Evolutionary conservation across 306 rosid genomes (phyloP), one percentile per base, ranked within the genome.

Genomic region (Cercis canadensis): DNA sequence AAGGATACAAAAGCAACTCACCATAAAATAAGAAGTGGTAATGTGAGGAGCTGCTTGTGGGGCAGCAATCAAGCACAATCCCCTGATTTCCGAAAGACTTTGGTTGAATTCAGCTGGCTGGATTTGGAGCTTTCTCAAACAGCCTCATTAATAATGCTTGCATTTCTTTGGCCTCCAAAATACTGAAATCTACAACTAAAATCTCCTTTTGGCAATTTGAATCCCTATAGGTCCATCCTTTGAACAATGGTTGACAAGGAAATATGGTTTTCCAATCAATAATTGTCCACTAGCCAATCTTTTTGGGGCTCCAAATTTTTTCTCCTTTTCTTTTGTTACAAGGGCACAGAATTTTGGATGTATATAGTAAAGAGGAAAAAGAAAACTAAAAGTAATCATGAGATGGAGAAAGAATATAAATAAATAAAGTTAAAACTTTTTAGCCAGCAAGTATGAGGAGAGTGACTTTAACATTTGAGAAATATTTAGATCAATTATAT

Each of bases 41-140:
- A 81, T 40, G 73, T 66, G 41, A 60, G 61, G 33, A 46, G 64
- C 54, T 57, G 67, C 64, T 8, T 54, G 82, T 76, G 84, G 90
- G 82, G 81, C 54, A 63, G 71, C 77, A 32, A 80, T 67, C 71
- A 46, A 61, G 70, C 84, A 85, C 68, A 67, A 71, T 76, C 67
- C 90, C 89, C 17, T 81, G 71, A 83, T 81, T 81, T 77, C 58
- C 51, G 80, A 73, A 74, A 67, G 79, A 74, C 60, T 57, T 43
- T 19, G 74, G 78, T 79, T 76, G 72, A 78, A 84, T 56, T 82
- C 61, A 58, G 72, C 58, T 77, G 66, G 77, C 82, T 74, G 57
- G 62, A 71, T 81, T 81, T 81, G 87, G 83, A 79, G 16, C 59
- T 64, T 79, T 84, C 68, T 75, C 21, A 39, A 58, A 65, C 60